Percentiles rank a stretch among this genome's conserved stretches.
Evolutionary conservation across 2,329 filamentous ascomycete species (phyloP).

Genomic region (Colletotrichum sp.): DNA sequence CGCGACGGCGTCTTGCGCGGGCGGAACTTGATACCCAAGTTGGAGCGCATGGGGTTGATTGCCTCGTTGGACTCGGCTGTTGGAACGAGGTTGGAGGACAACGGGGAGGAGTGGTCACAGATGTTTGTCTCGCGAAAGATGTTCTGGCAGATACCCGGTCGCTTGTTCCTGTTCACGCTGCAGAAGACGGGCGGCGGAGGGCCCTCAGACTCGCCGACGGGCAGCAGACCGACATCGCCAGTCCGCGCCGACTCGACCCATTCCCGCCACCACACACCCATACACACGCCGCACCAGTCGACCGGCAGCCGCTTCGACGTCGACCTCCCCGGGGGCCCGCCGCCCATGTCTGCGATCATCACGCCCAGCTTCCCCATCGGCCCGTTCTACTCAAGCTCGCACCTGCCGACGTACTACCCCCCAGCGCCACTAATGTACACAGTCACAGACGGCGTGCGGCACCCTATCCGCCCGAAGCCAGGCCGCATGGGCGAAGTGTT

Average conservation of each 20-base stretch:
- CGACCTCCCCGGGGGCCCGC: conserved; percentile 44
- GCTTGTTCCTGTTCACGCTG: conserved; percentile 87
- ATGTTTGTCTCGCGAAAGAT: conserved; percentile 83
- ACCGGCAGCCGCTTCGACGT: conserved; percentile 24
- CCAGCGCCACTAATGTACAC: conserved; percentile 83
- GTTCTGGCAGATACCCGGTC: conserved; percentile 92
- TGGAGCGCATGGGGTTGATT: conserved; percentile 92
- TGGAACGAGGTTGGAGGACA: conserved; percentile 66
- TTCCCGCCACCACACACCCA: conserved; percentile 26
- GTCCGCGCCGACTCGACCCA: conserved; percentile 35
- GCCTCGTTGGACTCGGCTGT: conserved; percentile 77
- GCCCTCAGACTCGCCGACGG: conserved; percentile 56
- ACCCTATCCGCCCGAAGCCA: conserved; percentile 87
- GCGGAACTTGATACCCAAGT: conserved; percentile 82
- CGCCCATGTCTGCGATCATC: conserved; percentile 36
- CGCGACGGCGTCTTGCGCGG: conserved; percentile 88
- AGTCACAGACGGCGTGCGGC: conserved; percentile 78
- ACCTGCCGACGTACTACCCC: conserved; percentile 90
- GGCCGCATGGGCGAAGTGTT: conserved; percentile 90
- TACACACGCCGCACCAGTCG: conserved; percentile 31
- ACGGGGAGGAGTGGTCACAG: conserved; percentile 70
- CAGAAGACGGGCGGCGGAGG: conserved; percentile 55
- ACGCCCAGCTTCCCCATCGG: conserved; percentile 54
- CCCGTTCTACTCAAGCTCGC: conserved; percentile 81
- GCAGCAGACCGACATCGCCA: conserved; percentile 61